These are phyloP conservation scores for Bryoglossum gracile DNA, from an alignment of 495 filamentous ascomycete species.

Conservation along the genomic window DNA sequence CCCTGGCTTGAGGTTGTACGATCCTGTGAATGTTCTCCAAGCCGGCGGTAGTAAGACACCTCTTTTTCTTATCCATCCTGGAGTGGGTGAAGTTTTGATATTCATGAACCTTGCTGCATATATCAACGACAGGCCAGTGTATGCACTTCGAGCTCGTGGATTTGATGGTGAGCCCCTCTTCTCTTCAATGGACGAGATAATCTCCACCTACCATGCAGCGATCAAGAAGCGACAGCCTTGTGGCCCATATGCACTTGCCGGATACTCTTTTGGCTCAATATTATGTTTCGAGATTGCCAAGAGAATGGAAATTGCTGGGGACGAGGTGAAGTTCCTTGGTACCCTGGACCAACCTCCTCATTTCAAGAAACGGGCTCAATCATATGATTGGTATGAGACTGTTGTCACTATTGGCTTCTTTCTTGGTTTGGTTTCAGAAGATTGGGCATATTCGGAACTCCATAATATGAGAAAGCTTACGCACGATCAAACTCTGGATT, in stretches of 20 bases:
- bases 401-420: slow-evolving; percentile 45
- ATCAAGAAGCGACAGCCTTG: slow-evolving; percentile 40
- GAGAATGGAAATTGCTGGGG: slow-evolving; percentile 29
- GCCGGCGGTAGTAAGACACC: slow-evolving; percentile 33
- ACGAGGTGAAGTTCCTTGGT: slow-evolving; percentile 31
- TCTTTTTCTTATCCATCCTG: slow-evolving; percentile 52
- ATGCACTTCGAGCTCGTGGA: slow-evolving; percentile 47
- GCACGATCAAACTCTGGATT: slow-evolving; percentile 22
- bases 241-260: slow-evolving; percentile 50
- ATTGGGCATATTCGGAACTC: slow-evolving; percentile 22
- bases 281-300: slow-evolving; percentile 50
- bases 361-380: slow-evolving; percentile 44
- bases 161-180: slow-evolving; percentile 17
- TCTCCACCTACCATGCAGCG: slow-evolving; percentile 35
- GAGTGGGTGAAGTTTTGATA: slow-evolving; percentile 49
- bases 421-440: slow-evolving; percentile 37
- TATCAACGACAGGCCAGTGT: slow-evolving; percentile 43
- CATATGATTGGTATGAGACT: slow-evolving; percentile 38
- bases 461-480: slow-evolving; percentile 13
- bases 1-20: too few species aligned
- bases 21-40: slow-evolving; percentile 41
- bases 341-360: slow-evolving; percentile 43
- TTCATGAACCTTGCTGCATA: slow-evolving; percentile 44
- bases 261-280: slow-evolving; percentile 48
- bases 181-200: slow-evolving; percentile 6